Evolutionary conservation across 805 yeast genomes (phyloP).

Genomic region (Metschnikowia baotianmanensis): DNA sequence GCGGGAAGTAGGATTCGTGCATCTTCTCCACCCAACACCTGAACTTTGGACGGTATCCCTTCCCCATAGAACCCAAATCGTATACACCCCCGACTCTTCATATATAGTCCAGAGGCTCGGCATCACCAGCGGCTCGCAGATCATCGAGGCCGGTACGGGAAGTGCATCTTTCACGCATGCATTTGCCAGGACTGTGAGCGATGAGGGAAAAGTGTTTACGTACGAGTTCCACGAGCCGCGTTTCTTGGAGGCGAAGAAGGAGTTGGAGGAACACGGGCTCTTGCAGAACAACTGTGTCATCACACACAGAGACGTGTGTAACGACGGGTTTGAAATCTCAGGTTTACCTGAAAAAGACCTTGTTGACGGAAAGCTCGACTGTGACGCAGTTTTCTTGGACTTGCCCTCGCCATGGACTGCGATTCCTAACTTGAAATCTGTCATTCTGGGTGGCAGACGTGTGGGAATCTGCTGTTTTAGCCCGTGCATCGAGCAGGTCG

Average conservation of each 20-base stretch:
- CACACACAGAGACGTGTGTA: constrained; percentile 92
- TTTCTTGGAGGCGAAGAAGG: constrained; percentile 71
- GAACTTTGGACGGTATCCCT: constrained; percentile 95
- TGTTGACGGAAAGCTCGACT: constrained; percentile 41
- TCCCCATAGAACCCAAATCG: constrained; percentile 97
- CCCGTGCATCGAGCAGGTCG: constrained; percentile 97
- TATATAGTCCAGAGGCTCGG: constrained; percentile 82
- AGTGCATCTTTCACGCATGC: constrained; percentile 95
- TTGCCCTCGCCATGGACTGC: constrained; percentile 98
- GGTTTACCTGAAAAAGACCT: constrained; percentile 27
- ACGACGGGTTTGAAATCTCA: constrained; percentile 69
- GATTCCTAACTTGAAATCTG: constrained; percentile 65
- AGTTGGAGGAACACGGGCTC: constrained; percentile 73
- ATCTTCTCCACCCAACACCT: constrained; percentile 86
- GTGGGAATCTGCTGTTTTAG: constrained; percentile 91
- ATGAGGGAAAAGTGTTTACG: constrained; percentile 65
- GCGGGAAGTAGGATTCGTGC: constrained; percentile 80
- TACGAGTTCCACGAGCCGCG: constrained; percentile 91
- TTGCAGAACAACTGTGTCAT: constrained; percentile 50
- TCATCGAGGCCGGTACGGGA: constrained; percentile 98
- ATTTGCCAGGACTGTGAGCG: constrained; percentile 72
- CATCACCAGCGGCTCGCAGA: constrained; percentile 69
- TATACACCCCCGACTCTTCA: constrained; percentile 92
- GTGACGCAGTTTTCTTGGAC: constrained; percentile 81
- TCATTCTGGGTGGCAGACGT: constrained; percentile 49